Evolutionary conservation across 306 rosid species (phyloP), one percentile per base, ranked within the genome.

Genomic region (Inga leiocalycina): DNA sequence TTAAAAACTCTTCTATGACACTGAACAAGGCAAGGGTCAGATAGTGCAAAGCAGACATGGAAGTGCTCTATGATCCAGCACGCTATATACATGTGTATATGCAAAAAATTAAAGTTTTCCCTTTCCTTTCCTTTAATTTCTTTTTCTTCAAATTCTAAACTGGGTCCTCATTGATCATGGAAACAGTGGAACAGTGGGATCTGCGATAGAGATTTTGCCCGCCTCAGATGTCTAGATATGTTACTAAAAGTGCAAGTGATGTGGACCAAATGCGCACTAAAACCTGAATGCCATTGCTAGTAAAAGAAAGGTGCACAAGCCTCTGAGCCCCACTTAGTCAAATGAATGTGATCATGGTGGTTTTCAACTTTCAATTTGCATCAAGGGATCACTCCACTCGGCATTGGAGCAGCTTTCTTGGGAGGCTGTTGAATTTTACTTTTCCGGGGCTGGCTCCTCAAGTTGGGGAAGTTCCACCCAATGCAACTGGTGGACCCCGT

Each of bases 301-400:
- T 51, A 87, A 89, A 91, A 81, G 92, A 81, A 84, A 88, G 91
- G 92, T 52, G 78, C 17, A 70, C 70, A 86, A 76, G 3, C 61
- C 56, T 87, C 79, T 57, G 75, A 89, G 77, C 92, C 91, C 94
- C 97, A 88, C 94, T 79, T 71, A 75, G 85, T 89, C 90, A 82
- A 86, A 82, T 68, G 85, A 74, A 81, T 75, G 11, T 79, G 24
- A 77, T 73, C 2, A 77, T 73, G 78, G 72, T 73, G 78, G 37
- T 52, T 71, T 65, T 66, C 77, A 69, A 70, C 12, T 75, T 46
- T 66, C 73, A 69, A 75, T 13, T 79, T 67, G 78, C 78, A 44
- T 66, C 22, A 22, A 66, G 10, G 34, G 66, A 35, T 66, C 74
- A 12, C 51, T 62, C 49, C 65, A 30, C 17, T 74, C 9, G 24